A percentile compares a stretch with the other conserved stretches of the same genome.
Conservation (phyloP, 2,329 filamentous ascomycete species). For the Arachnomyces sp. region DNA sequence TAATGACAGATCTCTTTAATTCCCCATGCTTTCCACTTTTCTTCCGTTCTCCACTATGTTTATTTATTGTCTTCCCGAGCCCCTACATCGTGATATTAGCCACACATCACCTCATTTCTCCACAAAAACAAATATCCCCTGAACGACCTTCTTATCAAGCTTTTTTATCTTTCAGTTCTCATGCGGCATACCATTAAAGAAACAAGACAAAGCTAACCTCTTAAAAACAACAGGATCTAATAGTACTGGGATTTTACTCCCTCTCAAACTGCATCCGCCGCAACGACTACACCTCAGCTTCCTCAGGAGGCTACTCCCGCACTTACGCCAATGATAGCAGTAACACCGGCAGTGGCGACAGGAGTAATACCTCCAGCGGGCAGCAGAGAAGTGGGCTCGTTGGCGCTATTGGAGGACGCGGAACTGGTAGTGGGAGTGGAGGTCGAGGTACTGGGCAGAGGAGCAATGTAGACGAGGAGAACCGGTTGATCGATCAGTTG, state of each 20-base stretch:
- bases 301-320: constrained; percentile 27
- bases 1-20: not conserved
- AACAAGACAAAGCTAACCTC: too few species aligned
- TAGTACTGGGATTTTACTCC: constrained; percentile 39
- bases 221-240: constrained; percentile 34
- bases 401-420: constrained; percentile 27
- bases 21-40: not conserved
- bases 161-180: too few species aligned
- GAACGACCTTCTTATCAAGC: not conserved
- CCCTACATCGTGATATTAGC: too few species aligned
- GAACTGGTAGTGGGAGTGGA: constrained; percentile 23
- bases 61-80: too few species aligned
- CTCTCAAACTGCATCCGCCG: constrained; percentile 32
- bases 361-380: constrained; percentile 8
- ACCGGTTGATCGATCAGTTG: constrained; percentile 85
- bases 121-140: constrained; percentile 13
- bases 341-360: constrained; percentile 12
- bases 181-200: too few species aligned
- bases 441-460: constrained; percentile 26
- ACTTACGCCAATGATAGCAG: constrained; percentile 16
- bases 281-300: constrained; percentile 20
- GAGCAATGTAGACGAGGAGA: constrained; percentile 67
- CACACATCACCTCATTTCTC: not conserved
- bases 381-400: constrained; percentile 21
- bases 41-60: too few species aligned